Evolutionary conservation across 805 yeast species (phyloP).

Genomic region (Candida suzukii): DNA sequence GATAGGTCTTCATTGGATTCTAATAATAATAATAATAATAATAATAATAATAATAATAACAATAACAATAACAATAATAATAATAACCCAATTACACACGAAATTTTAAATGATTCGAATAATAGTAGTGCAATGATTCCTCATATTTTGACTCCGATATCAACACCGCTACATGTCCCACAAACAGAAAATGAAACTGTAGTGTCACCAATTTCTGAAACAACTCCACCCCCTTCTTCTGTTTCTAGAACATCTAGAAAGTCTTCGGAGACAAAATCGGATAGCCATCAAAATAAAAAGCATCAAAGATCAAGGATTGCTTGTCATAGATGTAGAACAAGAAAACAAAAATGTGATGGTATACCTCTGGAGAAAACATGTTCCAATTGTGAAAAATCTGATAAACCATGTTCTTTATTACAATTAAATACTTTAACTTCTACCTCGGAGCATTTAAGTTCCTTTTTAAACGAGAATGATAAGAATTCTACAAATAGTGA

Average conservation of each 20-base stretch:
- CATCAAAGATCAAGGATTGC: background rate
- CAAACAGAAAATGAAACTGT: no score
- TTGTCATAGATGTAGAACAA: background rate
- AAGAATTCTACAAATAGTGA: background rate
- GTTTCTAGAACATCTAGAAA: no score
- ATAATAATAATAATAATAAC: no score
- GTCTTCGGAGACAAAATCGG: background rate
- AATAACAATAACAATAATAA: no score
- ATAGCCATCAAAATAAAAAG: background rate
- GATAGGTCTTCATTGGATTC: no score
- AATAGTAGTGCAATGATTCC: no score
- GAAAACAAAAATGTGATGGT: constrained; percentile 1
- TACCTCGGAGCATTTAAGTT: constrained; percentile 19
- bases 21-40: no score
- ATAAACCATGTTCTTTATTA: constrained; percentile 25
- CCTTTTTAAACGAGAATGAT: background rate
- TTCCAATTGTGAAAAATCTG: background rate
- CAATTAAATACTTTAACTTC: constrained; percentile 46
- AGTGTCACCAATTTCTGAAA: background rate
- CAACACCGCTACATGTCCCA: no score
- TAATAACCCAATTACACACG: no score
- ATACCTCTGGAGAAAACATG: background rate
- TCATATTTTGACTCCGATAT: no score
- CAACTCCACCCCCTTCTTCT: background rate
- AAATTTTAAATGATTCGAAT: no score